Conservation (phyloP, 2,329 filamentous ascomycete species). For the Verticillium nubilum region DNA sequence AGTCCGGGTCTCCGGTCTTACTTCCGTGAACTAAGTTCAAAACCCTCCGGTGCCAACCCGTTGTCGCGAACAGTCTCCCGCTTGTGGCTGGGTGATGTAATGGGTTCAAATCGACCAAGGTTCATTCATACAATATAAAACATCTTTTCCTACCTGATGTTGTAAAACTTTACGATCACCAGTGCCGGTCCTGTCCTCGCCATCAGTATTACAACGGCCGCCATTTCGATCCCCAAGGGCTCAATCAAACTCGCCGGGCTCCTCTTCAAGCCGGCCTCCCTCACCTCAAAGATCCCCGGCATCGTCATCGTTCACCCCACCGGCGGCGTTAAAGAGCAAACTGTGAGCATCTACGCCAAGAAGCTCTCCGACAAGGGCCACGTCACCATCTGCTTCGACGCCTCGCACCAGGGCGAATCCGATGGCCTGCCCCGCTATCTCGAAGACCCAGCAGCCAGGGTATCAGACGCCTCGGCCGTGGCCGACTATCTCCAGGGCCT, state of each 20-base stretch:
- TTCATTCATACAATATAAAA: too few relatives aligned
- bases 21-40: too few relatives aligned
- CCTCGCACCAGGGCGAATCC: slow-evolving; percentile 29
- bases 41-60: too few relatives aligned
- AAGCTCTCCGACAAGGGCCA: slow-evolving; percentile 24
- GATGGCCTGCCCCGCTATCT: slow-evolving; percentile 27
- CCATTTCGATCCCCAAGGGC: background rate
- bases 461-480: slow-evolving; percentile 26
- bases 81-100: too few relatives aligned
- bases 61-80: too few relatives aligned
- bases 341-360: slow-evolving; percentile 23
- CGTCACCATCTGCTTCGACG: slow-evolving; percentile 26
- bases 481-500: slow-evolving; percentile 26
- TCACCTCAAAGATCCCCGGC: background rate
- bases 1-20: too few relatives aligned
- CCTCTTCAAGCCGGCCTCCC: background rate
- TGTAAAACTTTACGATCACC: too few relatives aligned
- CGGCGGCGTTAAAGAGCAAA: slow-evolving; percentile 30
- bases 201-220: too few relatives aligned
- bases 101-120: too few relatives aligned
- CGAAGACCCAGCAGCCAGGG: slow-evolving; percentile 30
- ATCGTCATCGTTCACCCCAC: slow-evolving; percentile 25
- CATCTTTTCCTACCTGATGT: too few relatives aligned
- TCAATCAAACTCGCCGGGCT: background rate
- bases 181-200: too few relatives aligned